phyloP scores from a whole-genome alignment of 164 flowering plant species.

The Santalum album region DNA sequence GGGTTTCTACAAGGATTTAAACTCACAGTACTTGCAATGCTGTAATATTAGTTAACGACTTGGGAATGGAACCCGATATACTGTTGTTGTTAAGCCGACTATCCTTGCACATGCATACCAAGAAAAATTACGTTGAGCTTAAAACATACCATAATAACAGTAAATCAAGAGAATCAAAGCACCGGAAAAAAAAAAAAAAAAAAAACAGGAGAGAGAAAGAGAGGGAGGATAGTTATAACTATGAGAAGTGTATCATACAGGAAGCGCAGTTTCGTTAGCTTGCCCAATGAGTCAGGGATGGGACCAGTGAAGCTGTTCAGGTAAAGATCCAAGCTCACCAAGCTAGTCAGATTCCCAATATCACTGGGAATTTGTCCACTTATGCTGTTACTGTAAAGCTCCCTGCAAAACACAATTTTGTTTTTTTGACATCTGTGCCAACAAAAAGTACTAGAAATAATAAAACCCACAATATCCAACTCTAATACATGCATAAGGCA shows the following conservation, averaged over 20 bases:
- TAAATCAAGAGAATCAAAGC: neutral
- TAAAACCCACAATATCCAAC: neutral
- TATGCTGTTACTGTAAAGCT: slow-evolving; percentile 1
- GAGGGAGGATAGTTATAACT: neutral
- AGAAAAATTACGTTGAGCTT: neutral
- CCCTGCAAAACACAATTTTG: neutral
- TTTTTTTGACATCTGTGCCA: neutral
- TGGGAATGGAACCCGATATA: neutral
- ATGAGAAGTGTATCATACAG: neutral
- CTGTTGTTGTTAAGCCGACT: slow-evolving; percentile 1
- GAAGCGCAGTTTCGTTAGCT: neutral
- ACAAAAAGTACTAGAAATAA: neutral
- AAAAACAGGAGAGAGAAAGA: neutral
- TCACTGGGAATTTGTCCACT: neutral
- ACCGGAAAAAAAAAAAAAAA: neutral
- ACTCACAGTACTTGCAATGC: neutral
- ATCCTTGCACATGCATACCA: neutral
- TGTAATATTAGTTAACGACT: neutral
- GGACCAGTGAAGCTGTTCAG: neutral
- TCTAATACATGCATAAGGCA: too few relatives aligned
- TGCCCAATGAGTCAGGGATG: slow-evolving; percentile 1
- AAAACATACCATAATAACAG: neutral
- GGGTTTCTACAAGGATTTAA: too few relatives aligned
- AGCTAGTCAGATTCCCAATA: neutral
- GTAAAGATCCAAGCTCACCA: slow-evolving; percentile 7